phyloP scores from a whole-genome alignment of 2,329 filamentous ascomycete species.

The Albifimbria verrucaria region DNA sequence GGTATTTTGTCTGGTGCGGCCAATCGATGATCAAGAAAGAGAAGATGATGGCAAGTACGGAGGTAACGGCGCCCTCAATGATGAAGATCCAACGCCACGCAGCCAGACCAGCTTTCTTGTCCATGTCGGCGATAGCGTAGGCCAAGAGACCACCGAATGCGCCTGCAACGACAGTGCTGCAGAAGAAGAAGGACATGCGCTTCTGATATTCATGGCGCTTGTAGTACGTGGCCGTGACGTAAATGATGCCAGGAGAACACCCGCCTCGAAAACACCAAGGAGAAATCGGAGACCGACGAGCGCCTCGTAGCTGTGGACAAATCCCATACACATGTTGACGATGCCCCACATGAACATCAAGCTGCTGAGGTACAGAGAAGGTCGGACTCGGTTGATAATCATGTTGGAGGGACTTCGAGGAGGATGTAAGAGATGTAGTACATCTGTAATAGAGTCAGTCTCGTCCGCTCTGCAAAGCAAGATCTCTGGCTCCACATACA shows the following conservation, averaged over 20 bases:
- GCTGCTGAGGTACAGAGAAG: conserved; percentile 31
- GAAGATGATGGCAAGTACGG: conserved; percentile 16
- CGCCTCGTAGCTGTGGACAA: conserved; percentile 27
- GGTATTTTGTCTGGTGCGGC: conserved; percentile 33
- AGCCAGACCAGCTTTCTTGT: conserved; percentile 35
- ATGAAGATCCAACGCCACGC: conserved; percentile 45
- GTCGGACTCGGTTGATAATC: conserved; percentile 38
- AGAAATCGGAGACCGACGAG: conserved; percentile 34
- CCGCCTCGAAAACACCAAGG: conserved; percentile 37
- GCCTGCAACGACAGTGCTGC: conserved; percentile 36
- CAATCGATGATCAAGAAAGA: conserved; percentile 20
- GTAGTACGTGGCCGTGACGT: conserved; percentile 47
- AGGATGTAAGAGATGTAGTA: conserved; percentile 40
- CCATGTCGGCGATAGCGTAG: conserved; percentile 42
- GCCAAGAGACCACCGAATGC: conserved; percentile 46
- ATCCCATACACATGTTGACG: conserved; percentile 34
- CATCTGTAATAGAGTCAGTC: conserved; percentile 12
- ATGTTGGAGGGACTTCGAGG: conserved; percentile 45
- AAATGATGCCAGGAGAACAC: conserved; percentile 35
- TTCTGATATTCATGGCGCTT: conserved; percentile 45
- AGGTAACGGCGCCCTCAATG: conserved; percentile 24
- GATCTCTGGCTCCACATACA: conserved; percentile 15
- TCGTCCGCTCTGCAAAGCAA: not conserved
- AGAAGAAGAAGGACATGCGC: conserved; percentile 41
- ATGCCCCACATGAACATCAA: conserved; percentile 39